A percentile compares a stretch with the other conserved stretches of the same genome.
Conservation (phyloP, 345 rosid genomes). For the Brassica napus region DNA sequence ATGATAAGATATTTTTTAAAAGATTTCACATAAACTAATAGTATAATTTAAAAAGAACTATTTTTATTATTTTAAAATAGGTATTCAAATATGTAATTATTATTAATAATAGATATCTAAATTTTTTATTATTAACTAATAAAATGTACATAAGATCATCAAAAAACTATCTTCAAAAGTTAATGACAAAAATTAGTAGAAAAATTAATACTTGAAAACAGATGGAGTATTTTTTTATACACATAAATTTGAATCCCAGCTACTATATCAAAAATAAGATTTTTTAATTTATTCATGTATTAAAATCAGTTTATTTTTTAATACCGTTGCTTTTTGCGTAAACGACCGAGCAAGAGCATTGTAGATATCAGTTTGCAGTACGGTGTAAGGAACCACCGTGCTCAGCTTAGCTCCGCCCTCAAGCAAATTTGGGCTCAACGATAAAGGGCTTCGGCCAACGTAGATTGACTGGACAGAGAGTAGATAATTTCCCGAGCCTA, state of each 20-base stretch:
- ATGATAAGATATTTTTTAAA: background rate
- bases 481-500: constrained; percentile 34
- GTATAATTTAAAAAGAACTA: no score
- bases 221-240: background rate
- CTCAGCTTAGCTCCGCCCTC: constrained; percentile 17
- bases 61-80: no score
- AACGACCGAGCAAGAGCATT: constrained; percentile 19
- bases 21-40: no score
- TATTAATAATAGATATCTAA: no score
- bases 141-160: no score
- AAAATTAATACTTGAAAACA: no score
- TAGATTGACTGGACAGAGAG: constrained; percentile 23
- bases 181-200: no score
- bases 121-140: background rate
- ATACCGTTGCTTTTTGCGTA: constrained; percentile 28
- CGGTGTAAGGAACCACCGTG: constrained; percentile 33
- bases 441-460: background rate
- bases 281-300: background rate
- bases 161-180: no score
- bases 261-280: background rate
- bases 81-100: no score
- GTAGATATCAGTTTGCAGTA: constrained; percentile 24
- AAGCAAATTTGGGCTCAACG: background rate
- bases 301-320: background rate
- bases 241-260: background rate